These are phyloP conservation scores for Cystobasidium pallidum DNA, from an alignment of 1,284 basidiomycete species.

Conservation along the genomic window DNA sequence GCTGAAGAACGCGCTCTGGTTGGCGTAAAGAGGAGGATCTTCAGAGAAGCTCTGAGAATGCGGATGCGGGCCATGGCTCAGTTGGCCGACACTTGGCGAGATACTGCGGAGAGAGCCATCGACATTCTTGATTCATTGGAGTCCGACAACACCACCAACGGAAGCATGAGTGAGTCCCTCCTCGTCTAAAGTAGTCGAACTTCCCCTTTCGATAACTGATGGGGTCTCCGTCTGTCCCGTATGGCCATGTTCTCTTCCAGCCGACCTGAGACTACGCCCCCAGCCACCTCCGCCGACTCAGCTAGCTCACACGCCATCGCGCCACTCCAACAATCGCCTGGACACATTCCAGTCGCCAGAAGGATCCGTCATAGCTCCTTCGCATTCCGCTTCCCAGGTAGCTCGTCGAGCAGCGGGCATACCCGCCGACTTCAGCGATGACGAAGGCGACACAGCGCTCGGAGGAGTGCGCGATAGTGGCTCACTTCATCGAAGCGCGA, in stretches of 20 bases:
- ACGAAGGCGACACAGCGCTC: slow-evolving; percentile 42
- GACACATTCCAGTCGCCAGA: slow-evolving; percentile 40
- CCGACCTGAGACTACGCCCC: slow-evolving; percentile 26
- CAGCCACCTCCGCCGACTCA: slow-evolving; percentile 45
- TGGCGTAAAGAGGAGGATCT: slow-evolving; percentile 57
- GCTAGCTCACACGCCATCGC: slow-evolving; percentile 50
- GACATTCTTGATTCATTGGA: slow-evolving; percentile 56
- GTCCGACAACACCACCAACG: slow-evolving; percentile 47
- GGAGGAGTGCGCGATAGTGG: slow-evolving; percentile 7
- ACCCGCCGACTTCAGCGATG: slow-evolving; percentile 45
- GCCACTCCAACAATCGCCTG: slow-evolving; percentile 49
- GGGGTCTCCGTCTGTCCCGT: too few species aligned
- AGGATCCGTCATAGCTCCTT: slow-evolving; percentile 52
- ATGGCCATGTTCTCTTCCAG: too few species aligned
- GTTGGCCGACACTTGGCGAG: slow-evolving; percentile 57
- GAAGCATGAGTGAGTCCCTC: slow-evolving; percentile 47
- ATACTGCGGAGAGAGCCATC: slow-evolving; percentile 56
- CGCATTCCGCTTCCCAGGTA: slow-evolving; percentile 57
- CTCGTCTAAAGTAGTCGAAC: too few species aligned
- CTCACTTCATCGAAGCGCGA: slow-evolving; percentile 23
- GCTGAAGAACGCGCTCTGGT: slow-evolving; percentile 56
- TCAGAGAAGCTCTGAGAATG: slow-evolving; percentile 58
- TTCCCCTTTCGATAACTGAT: too few species aligned
- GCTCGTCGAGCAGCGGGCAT: slow-evolving; percentile 50
- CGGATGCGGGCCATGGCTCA: slow-evolving; percentile 58